A percentile compares a stretch with the other conserved stretches of the same genome.
Evolutionary conservation across 2,329 filamentous ascomycete genomes (phyloP).

Genomic region (Rhinocladiella mackenziei): DNA sequence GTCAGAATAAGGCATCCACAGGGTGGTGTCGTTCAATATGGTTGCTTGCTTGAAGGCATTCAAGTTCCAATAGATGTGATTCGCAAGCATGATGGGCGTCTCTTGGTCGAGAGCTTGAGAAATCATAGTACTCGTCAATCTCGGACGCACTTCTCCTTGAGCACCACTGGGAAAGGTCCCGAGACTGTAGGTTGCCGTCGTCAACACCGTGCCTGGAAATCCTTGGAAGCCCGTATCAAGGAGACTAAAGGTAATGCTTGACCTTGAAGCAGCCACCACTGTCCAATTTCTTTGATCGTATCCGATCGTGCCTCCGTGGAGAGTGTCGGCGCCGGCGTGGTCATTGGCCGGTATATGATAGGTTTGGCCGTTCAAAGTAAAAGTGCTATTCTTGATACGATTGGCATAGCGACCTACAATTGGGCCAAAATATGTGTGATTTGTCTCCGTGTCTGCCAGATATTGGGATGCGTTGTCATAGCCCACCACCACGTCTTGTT

Average conservation of each 20-base stretch:
- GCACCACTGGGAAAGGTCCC: conserved; percentile 38
- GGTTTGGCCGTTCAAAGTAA: conserved; percentile 45
- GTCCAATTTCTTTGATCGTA: conserved; percentile 51
- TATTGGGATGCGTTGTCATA: conserved; percentile 48
- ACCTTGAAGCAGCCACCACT: conserved; percentile 40
- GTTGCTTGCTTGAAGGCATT: conserved; percentile 45
- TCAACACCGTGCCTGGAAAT: conserved; percentile 48
- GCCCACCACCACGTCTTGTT: conserved; percentile 49
- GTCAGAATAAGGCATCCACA: conserved; percentile 45
- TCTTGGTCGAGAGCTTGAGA: conserved; percentile 44
- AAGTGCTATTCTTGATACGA: conserved; percentile 55
- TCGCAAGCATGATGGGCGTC: conserved; percentile 50
- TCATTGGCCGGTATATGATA: conserved; percentile 52
- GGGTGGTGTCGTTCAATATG: conserved; percentile 40
- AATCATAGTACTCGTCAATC: conserved; percentile 43
- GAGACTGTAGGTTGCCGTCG: conserved; percentile 45
- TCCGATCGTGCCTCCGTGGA: conserved; percentile 49
- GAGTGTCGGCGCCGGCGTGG: conserved; percentile 47
- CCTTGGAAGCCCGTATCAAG: conserved; percentile 42
- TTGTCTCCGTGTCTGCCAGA: conserved; percentile 43
- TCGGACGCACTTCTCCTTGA: conserved; percentile 36
- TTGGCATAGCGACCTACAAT: conserved; percentile 53
- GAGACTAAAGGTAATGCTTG: conserved; percentile 46
- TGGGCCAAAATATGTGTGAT: conserved; percentile 47
- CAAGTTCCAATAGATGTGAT: conserved; percentile 52